A percentile compares a stretch with the other conserved stretches of the same genome.
Conservation (phyloP, 2,329 filamentous ascomycete species). For the Trichoderma harzianum region DNA sequence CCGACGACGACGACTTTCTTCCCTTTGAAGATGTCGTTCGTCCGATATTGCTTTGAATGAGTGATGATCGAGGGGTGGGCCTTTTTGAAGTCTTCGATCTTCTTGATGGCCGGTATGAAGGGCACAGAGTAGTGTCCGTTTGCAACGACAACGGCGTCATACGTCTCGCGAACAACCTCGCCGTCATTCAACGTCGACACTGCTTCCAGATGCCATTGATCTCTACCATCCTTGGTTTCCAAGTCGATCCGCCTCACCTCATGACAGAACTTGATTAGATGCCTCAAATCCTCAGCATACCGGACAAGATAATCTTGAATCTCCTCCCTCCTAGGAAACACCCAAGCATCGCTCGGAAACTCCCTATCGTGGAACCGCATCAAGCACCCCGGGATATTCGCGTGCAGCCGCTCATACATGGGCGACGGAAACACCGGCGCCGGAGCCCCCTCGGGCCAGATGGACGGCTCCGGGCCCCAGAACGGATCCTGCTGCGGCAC, state of each 20-base stretch:
- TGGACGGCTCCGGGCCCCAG: conserved; percentile 60
- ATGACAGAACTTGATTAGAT: conserved; percentile 66
- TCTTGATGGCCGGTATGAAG: conserved; percentile 60
- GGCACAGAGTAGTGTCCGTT: conserved; percentile 73
- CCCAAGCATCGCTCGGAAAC: conserved; percentile 60
- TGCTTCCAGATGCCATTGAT: conserved; percentile 61
- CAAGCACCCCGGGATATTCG: conserved; percentile 77
- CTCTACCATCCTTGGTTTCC: conserved; percentile 28
- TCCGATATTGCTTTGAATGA: conserved; percentile 79
- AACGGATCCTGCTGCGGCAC: conserved; percentile 69
- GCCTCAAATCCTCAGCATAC: conserved; percentile 66
- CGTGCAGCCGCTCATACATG: conserved; percentile 77
- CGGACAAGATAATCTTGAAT: conserved; percentile 71
- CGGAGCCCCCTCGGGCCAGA: conserved; percentile 40
- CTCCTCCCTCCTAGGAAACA: conserved; percentile 70
- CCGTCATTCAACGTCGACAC: conserved; percentile 45
- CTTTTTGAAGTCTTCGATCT: conserved; percentile 57
- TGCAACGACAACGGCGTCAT: conserved; percentile 73
- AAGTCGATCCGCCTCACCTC: conserved; percentile 61
- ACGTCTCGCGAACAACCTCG: conserved; percentile 44
- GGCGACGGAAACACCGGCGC: conserved; percentile 71
- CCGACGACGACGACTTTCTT: conserved; percentile 83
- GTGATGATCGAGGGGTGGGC: conserved; percentile 59
- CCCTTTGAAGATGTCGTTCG: conserved; percentile 55
- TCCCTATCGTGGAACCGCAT: conserved; percentile 75